Evolutionary conservation across 257 asterid genomes (phyloP), one percentile per base, ranked within the genome.

Genomic region (Solanum peruvianum): DNA sequence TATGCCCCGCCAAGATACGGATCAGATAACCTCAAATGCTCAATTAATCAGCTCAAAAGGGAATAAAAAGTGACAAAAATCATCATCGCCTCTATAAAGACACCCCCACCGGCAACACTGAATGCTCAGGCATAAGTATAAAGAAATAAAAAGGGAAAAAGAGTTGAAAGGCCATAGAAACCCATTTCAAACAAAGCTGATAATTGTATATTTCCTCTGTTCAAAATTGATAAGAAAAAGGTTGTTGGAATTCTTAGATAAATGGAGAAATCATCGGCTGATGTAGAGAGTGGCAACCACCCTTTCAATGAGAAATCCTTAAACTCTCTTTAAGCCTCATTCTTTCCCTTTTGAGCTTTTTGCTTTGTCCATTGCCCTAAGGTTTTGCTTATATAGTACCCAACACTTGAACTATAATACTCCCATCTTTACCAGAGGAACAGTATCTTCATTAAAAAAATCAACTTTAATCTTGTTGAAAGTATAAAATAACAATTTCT

Each of bases 261-360:
- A 62, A 62, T 62, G 70, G 70, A 62, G 70, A 62, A 62, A 62
- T 62, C 70, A 62, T 62, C 27, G 70, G 70, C 70, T 10, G 8
- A n/a, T 11, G 15, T 4, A 62, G 70, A 62, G 70, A 23, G 70
- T n/a, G 71, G 33, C 18, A 93, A 93, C 94, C 91, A 85, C 94
- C 93, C 93, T 88, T 87, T 20, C 82, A 66, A 82, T 44, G 82
- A 64, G 85, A 77, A 37, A 89, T 89, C 87, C 39, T 62, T 6
- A 82, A 35, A 82, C 25, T 64, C 85, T 56, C 85, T 37, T 23
- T n/a, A 3, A 25, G 81, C 86, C 86, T 78, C 81, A 39, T 86
- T 45, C 10, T 39, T 12, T 77, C 20, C 62, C 81, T 85, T 56
- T 47, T 69, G 52, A 69, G 69, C 82, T 85, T 52, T 52, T 52